Evolutionary conservation across 257 asterid genomes (phyloP).

Genomic region (Nicotiana tabacum): DNA sequence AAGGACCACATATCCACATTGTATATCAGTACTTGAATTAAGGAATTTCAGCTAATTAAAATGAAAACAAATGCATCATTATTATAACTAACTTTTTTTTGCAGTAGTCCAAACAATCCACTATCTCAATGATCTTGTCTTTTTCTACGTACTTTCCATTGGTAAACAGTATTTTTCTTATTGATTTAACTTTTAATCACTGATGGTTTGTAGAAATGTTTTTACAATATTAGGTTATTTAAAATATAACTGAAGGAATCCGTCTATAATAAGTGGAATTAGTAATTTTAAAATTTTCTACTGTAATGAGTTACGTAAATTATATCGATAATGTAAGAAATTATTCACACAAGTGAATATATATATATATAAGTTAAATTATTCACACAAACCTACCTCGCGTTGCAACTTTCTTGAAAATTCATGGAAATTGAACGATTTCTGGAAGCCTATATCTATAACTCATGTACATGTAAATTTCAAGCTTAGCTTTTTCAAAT

Average conservation of each 20-base stretch:
- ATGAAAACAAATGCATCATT: not conserved
- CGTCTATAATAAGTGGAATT: too few species aligned
- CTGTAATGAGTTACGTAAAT: too few species aligned
- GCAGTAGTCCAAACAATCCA: not conserved
- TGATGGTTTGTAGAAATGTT: too few species aligned
- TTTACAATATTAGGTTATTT: too few species aligned
- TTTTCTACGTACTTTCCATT: not conserved
- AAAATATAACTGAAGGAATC: too few species aligned
- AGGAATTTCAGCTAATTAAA: slow-evolving; percentile 7
- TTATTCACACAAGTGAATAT: too few species aligned
- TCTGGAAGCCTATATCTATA: not conserved
- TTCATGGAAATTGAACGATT: not conserved
- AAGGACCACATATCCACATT: slow-evolving; percentile 33
- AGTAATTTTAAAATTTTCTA: too few species aligned
- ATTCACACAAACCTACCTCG: not conserved
- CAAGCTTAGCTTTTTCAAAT: not conserved
- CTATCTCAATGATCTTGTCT: not conserved
- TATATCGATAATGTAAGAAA: too few species aligned
- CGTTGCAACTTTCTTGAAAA: not conserved
- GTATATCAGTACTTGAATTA: not conserved
- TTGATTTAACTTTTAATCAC: too few species aligned
- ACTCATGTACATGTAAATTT: not conserved
- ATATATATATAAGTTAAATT: too few species aligned
- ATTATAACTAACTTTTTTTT: not conserved
- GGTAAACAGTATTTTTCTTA: not conserved